Conservation (phyloP, 2,329 filamentous ascomycete species). For the Xylaria digitata region DNA sequence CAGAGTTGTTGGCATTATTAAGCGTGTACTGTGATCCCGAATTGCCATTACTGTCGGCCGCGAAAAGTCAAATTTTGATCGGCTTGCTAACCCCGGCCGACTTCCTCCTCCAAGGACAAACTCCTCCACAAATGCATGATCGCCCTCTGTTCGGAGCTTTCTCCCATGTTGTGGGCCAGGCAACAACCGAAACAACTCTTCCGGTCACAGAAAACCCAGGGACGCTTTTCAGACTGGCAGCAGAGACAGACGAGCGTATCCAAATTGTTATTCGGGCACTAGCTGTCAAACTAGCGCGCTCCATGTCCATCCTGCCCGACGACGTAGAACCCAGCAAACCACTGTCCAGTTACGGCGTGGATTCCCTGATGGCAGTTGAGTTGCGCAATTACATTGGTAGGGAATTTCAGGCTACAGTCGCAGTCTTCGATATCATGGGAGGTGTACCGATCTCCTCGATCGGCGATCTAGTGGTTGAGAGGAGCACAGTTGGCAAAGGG, state of each 20-base stretch:
- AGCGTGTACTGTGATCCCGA: conserved; percentile 40
- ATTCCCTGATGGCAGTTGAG: conserved; percentile 51
- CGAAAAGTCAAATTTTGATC: conserved; percentile 36
- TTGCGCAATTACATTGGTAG: conserved; percentile 48
- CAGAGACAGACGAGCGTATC: conserved; percentile 26
- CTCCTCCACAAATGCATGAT: conserved; percentile 22
- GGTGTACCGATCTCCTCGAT: conserved; percentile 31
- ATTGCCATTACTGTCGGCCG: conserved; percentile 2
- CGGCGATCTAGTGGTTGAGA: conserved; percentile 39
- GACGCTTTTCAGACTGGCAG: conserved; percentile 33
- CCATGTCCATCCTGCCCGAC: conserved; percentile 39
- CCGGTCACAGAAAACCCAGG: conserved; percentile 24
- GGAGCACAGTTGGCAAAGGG: conserved; percentile 38
- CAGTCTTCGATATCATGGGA: conserved; percentile 40
- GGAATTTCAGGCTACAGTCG: conserved; percentile 35
- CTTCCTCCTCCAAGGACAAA: conserved; percentile 29
- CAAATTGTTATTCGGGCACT: conserved; percentile 36
- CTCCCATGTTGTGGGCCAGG: conserved; percentile 24
- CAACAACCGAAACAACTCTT: neutral
- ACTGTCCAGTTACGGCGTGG: conserved; percentile 48
- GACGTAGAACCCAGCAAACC: conserved; percentile 45
- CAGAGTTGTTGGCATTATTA: conserved; percentile 44
- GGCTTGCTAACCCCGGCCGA: conserved; percentile 37
- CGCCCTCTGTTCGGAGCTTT: conserved; percentile 36
- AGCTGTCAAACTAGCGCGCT: conserved; percentile 32